These are phyloP conservation scores for Exophiala phaeomuriformis DNA, from an alignment of 2,329 filamentous ascomycete species.

Conservation along the genomic window DNA sequence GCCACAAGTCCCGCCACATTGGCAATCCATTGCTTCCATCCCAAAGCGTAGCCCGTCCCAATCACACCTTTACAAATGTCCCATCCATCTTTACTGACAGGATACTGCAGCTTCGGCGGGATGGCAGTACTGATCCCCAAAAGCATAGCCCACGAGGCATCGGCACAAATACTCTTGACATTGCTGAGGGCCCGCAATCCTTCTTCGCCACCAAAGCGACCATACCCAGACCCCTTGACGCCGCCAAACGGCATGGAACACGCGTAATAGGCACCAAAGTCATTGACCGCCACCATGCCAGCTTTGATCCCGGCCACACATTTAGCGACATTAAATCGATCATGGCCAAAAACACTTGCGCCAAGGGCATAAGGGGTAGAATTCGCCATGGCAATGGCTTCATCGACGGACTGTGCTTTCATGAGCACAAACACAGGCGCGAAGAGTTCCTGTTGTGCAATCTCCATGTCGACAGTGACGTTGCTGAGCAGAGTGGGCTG, in stretches of 20 bases:
- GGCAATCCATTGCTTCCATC: slow-evolving; percentile 9
- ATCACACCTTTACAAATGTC: slow-evolving; percentile 23
- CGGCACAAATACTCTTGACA: slow-evolving; percentile 74
- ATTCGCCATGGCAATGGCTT: slow-evolving; percentile 74
- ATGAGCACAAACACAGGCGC: slow-evolving; percentile 84
- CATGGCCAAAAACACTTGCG: slow-evolving; percentile 74
- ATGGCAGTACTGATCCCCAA: slow-evolving; percentile 67
- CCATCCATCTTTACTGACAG: slow-evolving; percentile 55
- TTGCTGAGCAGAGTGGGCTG: slow-evolving; percentile 82
- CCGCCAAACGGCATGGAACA: slow-evolving; percentile 93
- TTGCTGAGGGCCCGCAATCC: slow-evolving; percentile 81
- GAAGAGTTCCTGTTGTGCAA: slow-evolving; percentile 88
- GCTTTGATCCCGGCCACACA: slow-evolving; percentile 64
- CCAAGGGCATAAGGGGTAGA: slow-evolving; percentile 78
- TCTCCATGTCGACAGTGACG: slow-evolving; percentile 75
- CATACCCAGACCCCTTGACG: slow-evolving; percentile 73
- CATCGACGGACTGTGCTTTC: slow-evolving; percentile 57
- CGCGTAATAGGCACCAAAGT: slow-evolving; percentile 89
- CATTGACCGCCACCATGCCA: slow-evolving; percentile 92
- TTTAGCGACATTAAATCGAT: slow-evolving; percentile 53
- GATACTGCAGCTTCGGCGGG: slow-evolving; percentile 72
- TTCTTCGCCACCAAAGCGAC: slow-evolving; percentile 85
- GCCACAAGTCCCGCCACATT: slow-evolving; percentile 5
- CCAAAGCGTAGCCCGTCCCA: slow-evolving; percentile 21
- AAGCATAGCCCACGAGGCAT: slow-evolving; percentile 52